Evolutionary conservation across 352 stramenopile genomes (phyloP).

Genomic region (Phytophthora sp.): DNA sequence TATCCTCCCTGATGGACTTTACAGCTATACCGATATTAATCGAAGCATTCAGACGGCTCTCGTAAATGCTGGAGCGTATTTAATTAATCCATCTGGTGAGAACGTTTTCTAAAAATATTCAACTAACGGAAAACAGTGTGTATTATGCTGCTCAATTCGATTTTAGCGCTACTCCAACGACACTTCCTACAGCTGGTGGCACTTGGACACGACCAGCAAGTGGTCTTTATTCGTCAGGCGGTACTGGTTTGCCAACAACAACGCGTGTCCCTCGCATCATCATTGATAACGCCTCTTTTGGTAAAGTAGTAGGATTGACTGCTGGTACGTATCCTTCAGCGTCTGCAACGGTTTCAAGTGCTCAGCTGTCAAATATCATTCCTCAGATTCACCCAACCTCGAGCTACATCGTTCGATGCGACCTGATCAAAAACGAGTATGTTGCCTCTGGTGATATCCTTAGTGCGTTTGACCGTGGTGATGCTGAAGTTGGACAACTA

Average conservation of each 20-base stretch:
- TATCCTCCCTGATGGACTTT: conserved; percentile 5
- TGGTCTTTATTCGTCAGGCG: background rate
- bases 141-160: conserved; percentile 17
- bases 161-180: background rate
- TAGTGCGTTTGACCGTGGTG: conserved; percentile 8
- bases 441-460: conserved; percentile 19
- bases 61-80: conserved; percentile 6
- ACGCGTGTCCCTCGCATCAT: conserved; percentile 5
- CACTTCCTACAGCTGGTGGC: background rate
- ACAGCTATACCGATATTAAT: conserved; percentile 5
- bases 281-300: conserved; percentile 22
- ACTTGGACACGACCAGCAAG: conserved; percentile 1
- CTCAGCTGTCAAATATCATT: no score
- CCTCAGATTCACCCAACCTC: conserved; percentile 8
- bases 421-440: conserved; percentile 28
- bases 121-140: conserved; percentile 7
- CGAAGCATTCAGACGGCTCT: conserved; percentile 9
- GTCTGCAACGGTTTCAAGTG: background rate
- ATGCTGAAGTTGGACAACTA: conserved; percentile 10
- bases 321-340: conserved; percentile 8
- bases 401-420: conserved; percentile 20
- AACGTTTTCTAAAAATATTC: conserved; percentile 18
- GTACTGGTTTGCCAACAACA: conserved; percentile 15
- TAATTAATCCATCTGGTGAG: background rate
- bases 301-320: conserved; percentile 5